Conservation (phyloP, 129 eudicot genomes). For the Artemisia tridentata region DNA sequence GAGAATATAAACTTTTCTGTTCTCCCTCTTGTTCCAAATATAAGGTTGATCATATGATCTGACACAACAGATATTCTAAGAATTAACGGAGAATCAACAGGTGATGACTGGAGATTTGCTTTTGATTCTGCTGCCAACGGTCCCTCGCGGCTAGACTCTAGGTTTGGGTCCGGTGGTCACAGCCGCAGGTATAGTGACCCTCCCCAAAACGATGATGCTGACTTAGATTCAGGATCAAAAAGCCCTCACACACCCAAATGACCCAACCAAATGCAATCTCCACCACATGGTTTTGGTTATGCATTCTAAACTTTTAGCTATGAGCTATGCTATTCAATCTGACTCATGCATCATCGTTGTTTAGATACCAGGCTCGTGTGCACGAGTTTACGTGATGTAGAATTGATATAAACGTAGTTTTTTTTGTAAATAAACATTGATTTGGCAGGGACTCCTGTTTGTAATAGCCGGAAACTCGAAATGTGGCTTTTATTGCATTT, state of each 20-base stretch:
- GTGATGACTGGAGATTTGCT: slow-evolving; percentile 98
- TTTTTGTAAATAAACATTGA: slow-evolving; percentile 13
- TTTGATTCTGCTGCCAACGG: slow-evolving; percentile 96
- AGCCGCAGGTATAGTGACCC: slow-evolving; percentile 81
- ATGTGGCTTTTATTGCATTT: not conserved
- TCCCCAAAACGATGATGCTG: slow-evolving; percentile 55
- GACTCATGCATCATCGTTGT: slow-evolving; percentile 48
- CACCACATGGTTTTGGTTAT: slow-evolving; percentile 78
- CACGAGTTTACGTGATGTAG: slow-evolving; percentile 16
- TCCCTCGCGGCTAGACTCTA: slow-evolving; percentile 39
- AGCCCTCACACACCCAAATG: slow-evolving; percentile 90
- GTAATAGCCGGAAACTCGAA: not conserved
- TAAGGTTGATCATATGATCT: slow-evolving; percentile 49
- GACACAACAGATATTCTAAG: slow-evolving; percentile 39
- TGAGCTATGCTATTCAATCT: slow-evolving; percentile 4
- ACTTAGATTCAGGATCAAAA: slow-evolving; percentile 41
- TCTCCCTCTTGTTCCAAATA: slow-evolving; percentile 41
- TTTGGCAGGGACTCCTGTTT: not conserved
- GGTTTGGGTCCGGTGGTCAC: slow-evolving; percentile 62
- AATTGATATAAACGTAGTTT: slow-evolving; percentile 29
- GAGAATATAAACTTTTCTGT: not conserved
- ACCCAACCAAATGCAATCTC: slow-evolving; percentile 77
- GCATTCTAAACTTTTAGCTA: slow-evolving; percentile 41
- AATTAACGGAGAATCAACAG: slow-evolving; percentile 44
- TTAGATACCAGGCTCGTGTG: slow-evolving; percentile 31